phyloP scores from a whole-genome alignment of 2,329 filamentous ascomycete species.

The Fusarium praegraminearum region DNA sequence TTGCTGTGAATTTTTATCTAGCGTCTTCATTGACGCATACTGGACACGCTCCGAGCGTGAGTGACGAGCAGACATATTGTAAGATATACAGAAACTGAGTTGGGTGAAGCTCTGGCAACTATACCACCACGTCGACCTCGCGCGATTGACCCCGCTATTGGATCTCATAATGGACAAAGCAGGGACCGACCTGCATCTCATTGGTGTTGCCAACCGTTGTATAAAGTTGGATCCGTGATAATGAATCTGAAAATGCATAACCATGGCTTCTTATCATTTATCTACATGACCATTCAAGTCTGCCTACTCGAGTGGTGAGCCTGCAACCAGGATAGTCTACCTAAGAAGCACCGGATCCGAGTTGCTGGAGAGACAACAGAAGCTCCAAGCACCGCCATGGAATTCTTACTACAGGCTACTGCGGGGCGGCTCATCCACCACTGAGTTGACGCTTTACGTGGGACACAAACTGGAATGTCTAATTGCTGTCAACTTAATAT shows the following conservation, averaged over 20 bases:
- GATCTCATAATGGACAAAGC: slow-evolving; percentile 2
- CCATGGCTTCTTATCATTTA: no score
- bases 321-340: background rate
- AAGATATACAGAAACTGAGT: background rate
- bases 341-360: background rate
- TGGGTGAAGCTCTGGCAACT: background rate
- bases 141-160: slow-evolving; percentile 17
- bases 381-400: slow-evolving; percentile 2
- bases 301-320: slow-evolving; percentile 10
- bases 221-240: background rate
- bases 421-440: slow-evolving; percentile 13
- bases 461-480: background rate
- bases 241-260: background rate
- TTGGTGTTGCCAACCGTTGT: background rate
- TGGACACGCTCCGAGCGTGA: no score
- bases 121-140: slow-evolving; percentile 13
- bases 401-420: background rate
- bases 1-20: background rate
- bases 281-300: background rate
- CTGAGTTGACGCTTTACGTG: background rate
- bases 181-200: slow-evolving; percentile 19
- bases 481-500: background rate
- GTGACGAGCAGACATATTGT: background rate
- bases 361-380: slow-evolving; percentile 12
- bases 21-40: background rate